These are phyloP conservation scores for Anethum foeniculum DNA, from an alignment of 140 eudicot species.

Conservation along the genomic window DNA sequence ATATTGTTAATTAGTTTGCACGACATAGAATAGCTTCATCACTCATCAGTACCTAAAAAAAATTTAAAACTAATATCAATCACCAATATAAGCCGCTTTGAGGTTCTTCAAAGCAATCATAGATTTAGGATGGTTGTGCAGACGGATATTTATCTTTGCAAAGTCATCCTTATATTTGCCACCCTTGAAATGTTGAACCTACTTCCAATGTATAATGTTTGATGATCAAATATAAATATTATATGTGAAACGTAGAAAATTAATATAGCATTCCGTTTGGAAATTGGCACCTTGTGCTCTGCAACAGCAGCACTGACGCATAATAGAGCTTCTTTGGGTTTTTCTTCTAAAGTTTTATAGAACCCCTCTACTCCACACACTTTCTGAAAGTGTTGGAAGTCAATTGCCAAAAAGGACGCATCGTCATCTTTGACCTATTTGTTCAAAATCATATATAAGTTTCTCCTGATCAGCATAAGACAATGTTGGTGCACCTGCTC, in stretches of 20 bases:
- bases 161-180: constrained; percentile 26
- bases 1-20: constrained; percentile 11
- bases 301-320: constrained; percentile 93
- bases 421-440: constrained; percentile 57
- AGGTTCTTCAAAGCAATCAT: constrained; percentile 86
- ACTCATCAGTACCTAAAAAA: not conserved
- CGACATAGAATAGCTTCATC: constrained; percentile 6
- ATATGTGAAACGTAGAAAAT: not conserved
- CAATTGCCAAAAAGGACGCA: constrained; percentile 54
- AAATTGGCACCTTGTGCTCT: constrained; percentile 57
- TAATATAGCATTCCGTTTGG: not conserved
- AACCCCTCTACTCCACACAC: constrained; percentile 42
- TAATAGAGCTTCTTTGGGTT: constrained; percentile 79
- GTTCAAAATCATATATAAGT: not conserved
- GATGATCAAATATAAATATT: constrained; percentile 1
- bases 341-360: constrained; percentile 43
- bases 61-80: not conserved
- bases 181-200: constrained; percentile 33
- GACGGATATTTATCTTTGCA: constrained; percentile 69
- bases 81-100: constrained; percentile 97
- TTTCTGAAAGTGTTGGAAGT: constrained; percentile 66
- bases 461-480: not conserved
- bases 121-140: constrained; percentile 75
- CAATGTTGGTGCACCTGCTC: not conserved
- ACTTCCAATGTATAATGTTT: not conserved